Evolutionary conservation across 1,139 yeast genomes (phyloP).

Genomic region (Hyphopichia pseudoburtonii): DNA sequence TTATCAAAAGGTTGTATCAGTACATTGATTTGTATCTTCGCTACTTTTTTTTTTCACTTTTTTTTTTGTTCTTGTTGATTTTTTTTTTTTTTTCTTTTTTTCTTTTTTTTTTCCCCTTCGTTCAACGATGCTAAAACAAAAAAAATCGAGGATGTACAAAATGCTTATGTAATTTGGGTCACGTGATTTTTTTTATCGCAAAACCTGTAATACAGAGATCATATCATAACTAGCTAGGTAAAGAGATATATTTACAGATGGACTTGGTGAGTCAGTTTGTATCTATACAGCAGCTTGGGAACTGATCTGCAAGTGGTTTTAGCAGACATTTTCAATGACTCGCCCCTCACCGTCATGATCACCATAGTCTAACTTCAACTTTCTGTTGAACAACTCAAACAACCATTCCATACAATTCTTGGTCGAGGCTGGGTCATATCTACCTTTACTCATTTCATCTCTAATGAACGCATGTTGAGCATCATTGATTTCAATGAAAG

Average conservation of each 20-base stretch:
- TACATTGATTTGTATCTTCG: neutral
- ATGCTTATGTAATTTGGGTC: conserved; percentile 1
- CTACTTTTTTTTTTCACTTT: neutral
- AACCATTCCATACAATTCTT: conserved; percentile 66
- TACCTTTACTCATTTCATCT: conserved; percentile 75
- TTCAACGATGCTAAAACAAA: conserved; percentile 1
- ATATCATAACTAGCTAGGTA: too few relatives aligned
- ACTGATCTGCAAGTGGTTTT: conserved; percentile 10
- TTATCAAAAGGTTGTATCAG: neutral
- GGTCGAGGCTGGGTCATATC: conserved; percentile 77
- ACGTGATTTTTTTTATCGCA: too few relatives aligned
- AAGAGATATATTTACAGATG: too few relatives aligned
- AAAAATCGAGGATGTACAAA: neutral
- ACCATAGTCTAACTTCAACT: conserved; percentile 66
- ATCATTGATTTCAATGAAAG: conserved; percentile 72
- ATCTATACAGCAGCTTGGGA: too few relatives aligned
- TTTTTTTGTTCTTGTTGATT: neutral
- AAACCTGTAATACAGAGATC: too few relatives aligned
- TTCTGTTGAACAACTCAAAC: conserved; percentile 68
- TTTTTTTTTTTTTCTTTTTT: conserved; percentile 1
- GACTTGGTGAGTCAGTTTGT: too few relatives aligned
- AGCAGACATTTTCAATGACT: conserved; percentile 66
- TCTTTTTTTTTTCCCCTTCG: conserved; percentile 1
- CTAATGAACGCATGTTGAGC: conserved; percentile 82
- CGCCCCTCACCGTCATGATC: conserved; percentile 51